These are phyloP conservation scores for Fusarium pseudonygamai DNA, from an alignment of 2,329 filamentous ascomycete genomes.

Conservation along the genomic window DNA sequence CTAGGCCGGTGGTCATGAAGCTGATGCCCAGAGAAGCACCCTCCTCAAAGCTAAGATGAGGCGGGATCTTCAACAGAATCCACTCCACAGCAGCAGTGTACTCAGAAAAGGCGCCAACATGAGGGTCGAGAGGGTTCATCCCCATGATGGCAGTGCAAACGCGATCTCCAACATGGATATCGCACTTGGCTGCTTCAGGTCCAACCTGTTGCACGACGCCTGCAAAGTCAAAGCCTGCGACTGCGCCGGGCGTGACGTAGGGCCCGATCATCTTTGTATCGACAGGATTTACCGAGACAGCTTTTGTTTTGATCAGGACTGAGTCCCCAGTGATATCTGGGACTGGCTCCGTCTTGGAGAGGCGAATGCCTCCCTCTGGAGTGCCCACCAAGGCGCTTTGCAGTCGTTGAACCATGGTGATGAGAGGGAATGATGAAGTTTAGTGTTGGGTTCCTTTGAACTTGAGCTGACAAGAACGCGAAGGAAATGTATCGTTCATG, in stretches of 20 bases:
- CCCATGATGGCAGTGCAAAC: neutral
- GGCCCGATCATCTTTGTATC: neutral
- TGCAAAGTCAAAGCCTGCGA: neutral
- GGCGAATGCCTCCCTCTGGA: rapidly evolving
- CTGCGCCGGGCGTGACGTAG: neutral
- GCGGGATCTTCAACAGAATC: constrained; percentile 54
- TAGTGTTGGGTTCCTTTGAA: neutral
- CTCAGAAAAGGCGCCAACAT: constrained; percentile 52
- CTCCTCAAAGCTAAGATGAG: constrained; percentile 51
- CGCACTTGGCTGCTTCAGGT: neutral
- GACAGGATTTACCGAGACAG: neutral
- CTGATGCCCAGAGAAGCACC: constrained; percentile 56
- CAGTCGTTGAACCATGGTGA: neutral
- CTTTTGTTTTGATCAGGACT: neutral
- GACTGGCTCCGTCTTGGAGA: neutral
- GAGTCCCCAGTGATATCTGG: neutral
- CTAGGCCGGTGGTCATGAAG: constrained; percentile 55
- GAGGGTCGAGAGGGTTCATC: neutral
- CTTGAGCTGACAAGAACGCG: rapidly evolving
- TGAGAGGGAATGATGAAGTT: neutral
- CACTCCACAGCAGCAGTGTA: constrained; percentile 51
- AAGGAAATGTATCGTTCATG: neutral
- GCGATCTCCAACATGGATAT: neutral
- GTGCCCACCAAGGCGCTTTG: neutral
- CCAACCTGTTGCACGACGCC: neutral